phyloP scores from a whole-genome alignment of 371 early-diverging fungal genomes.

The Coemansia sp. region DNA sequence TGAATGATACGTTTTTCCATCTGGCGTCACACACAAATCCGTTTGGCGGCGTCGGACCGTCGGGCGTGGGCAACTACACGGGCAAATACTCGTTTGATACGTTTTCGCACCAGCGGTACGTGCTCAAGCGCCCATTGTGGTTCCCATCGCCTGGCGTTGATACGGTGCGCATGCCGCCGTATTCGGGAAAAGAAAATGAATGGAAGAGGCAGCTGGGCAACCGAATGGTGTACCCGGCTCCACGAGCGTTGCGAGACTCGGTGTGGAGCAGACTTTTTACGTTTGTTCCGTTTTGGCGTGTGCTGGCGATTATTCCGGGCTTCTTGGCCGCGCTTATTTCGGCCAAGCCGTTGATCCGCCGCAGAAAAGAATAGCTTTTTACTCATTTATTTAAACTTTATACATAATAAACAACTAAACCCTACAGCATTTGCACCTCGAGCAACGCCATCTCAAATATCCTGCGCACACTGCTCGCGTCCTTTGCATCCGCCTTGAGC shows the following conservation, averaged over 20 bases:
- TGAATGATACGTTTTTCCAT: slow-evolving; percentile 80
- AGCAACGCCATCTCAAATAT: slow-evolving; percentile 40
- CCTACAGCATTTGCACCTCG: slow-evolving; percentile 24
- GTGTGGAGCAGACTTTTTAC: slow-evolving; percentile 25
- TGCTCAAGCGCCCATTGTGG: slow-evolving; percentile 36
- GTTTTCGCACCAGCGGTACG: slow-evolving; percentile 71
- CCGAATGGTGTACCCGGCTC: slow-evolving; percentile 32
- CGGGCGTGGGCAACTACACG: slow-evolving; percentile 88
- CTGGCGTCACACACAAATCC: slow-evolving; percentile 62
- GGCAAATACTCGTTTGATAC: slow-evolving; percentile 74
- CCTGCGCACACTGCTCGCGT: slow-evolving; percentile 26
- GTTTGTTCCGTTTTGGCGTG: slow-evolving; percentile 46
- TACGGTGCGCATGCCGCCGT: slow-evolving; percentile 66
- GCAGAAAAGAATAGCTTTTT: slow-evolving; percentile 1
- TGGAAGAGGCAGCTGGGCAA: slow-evolving; percentile 36
- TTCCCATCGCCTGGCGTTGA: slow-evolving; percentile 46
- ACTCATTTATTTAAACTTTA: no score
- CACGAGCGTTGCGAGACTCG: slow-evolving; percentile 20
- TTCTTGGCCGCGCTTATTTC: slow-evolving; percentile 27
- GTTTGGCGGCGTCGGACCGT: slow-evolving; percentile 90
- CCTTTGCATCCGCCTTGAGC: slow-evolving; percentile 18
- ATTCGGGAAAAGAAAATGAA: slow-evolving; percentile 35
- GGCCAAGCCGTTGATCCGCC: slow-evolving; percentile 18
- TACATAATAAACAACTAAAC: no score
- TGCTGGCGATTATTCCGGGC: slow-evolving; percentile 28